Base-by-base conservation (phyloP, 495 filamentous ascomycete species). In the Talaromyces borbonicus region DNA sequence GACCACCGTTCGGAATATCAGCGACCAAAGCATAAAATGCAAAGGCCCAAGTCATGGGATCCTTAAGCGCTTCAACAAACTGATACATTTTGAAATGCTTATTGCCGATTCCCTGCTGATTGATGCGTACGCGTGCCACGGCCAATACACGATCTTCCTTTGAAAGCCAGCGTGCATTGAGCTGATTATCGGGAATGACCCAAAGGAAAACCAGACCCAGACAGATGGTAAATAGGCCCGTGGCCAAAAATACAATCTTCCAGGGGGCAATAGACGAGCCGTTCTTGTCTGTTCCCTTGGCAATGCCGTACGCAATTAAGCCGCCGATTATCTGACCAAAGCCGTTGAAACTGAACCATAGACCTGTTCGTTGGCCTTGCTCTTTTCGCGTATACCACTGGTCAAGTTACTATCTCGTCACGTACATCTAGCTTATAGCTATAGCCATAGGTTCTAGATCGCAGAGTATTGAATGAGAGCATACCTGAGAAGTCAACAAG, bases 241-340 rank as follows among this genome's bases (percentile, higher is more conserved):
- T 80, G 18, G 80, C 68, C 1, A 86, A 70, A 59, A 85, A 86
- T 3, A 84, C 61, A 30, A 84, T 77, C 61, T 82, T 81, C 81
- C 81, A 84, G 1, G 76, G 67, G 26, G 71, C 73, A 50, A 84
- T 73, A 12, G 65, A 38, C 0, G 78, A 66, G 5, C 73, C 75
- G 44, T 80, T 60, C 16, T 63, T 61, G 14, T 61, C 54, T 0
- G 68, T 71, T n/a, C 78, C 78, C 11, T 66, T 64, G 8, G 80
- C 77, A 48, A 85, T 81, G 22, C 77, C 79, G 51, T 83, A 84
- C 5, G 81, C 78, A 1, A 84, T 60, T 15, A 75, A 51, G 15
- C 82, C 79, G 9, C 79, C 79, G 29, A 84, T 61, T 22, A 82
- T 79, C 49, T 77, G 75, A 3, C 66, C 79, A 49, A 69, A 71